Evolutionary conservation across 768 basidiomycete genomes (phyloP).

Genomic region (Ramaria sp.): DNA sequence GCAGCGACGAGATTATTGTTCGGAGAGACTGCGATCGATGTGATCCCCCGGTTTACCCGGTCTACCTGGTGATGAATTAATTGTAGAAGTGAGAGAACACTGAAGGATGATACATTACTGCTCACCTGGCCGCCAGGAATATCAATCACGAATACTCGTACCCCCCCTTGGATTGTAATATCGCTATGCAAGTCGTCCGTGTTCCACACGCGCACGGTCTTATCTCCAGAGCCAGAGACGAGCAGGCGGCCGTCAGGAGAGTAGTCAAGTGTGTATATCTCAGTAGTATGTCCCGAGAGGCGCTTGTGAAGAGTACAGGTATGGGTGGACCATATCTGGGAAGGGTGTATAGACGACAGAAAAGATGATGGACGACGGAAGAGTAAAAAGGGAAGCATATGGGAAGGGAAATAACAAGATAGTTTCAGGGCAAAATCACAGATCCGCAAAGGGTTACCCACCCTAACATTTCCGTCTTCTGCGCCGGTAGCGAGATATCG

Average conservation of each 20-base stretch:
- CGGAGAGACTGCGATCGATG: constrained; percentile 64
- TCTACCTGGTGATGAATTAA: neutral
- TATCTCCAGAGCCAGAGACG: constrained; percentile 27
- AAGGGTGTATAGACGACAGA: neutral
- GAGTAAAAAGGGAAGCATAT: neutral
- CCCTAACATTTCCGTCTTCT: constrained; percentile 26
- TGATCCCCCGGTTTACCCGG: constrained; percentile 72
- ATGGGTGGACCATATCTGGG: neutral
- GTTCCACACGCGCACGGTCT: constrained; percentile 26
- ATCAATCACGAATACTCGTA: no score
- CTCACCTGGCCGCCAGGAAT: no score
- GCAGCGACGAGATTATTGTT: constrained; percentile 56
- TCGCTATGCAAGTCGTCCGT: neutral
- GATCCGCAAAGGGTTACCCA: constrained; percentile 17
- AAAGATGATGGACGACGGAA: neutral
- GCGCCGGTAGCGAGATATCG: constrained; percentile 26
- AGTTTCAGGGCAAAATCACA: neutral
- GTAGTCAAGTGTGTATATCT: constrained; percentile 19
- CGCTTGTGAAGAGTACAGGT: neutral
- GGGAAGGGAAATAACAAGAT: neutral
- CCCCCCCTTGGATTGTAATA: no score
- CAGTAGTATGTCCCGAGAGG: neutral
- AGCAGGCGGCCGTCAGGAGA: constrained; percentile 23
- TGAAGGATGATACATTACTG: constrained; percentile 26
- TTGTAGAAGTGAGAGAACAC: constrained; percentile 31